Conservation (phyloP, 352 stramenopile species). For the Phytophthora citrophthora region DNA sequence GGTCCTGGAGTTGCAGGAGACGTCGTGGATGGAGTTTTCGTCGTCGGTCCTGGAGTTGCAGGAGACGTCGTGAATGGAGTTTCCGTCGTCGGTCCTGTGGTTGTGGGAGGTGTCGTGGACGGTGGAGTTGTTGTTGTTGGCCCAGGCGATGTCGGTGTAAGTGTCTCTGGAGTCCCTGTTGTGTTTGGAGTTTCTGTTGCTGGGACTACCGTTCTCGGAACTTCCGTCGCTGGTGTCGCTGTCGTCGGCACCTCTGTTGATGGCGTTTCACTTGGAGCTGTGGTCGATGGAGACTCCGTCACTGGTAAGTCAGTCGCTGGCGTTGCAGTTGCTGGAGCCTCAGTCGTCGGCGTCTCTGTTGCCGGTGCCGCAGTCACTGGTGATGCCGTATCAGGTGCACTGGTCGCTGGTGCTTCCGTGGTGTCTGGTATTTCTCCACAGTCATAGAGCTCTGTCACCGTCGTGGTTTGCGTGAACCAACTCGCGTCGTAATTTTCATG, state of each 20-base stretch:
- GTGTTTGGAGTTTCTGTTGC: background rate
- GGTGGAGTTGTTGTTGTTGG: background rate
- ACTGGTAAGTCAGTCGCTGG: constrained; percentile 5
- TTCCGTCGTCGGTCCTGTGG: background rate
- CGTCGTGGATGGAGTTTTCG: background rate
- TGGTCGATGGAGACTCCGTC: background rate
- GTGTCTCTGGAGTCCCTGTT: background rate
- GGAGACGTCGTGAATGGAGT: background rate
- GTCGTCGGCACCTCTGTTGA: background rate
- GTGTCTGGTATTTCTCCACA: constrained; percentile 18
- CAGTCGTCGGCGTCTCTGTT: constrained; percentile 8
- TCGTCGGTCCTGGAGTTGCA: background rate
- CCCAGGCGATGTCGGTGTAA: background rate
- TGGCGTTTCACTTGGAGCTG: background rate
- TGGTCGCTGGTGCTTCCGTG: constrained; percentile 8
- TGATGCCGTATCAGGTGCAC: background rate
- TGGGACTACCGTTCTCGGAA: too few relatives aligned
- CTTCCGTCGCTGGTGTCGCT: background rate
- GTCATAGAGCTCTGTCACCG: constrained; percentile 32
- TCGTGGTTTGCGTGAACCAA: constrained; percentile 32
- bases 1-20: background rate
- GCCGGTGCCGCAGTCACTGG: constrained; percentile 10
- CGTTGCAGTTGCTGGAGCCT: background rate
- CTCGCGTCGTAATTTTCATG: constrained; percentile 33
- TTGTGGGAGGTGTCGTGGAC: constrained; percentile 2